Base-by-base conservation (phyloP, 768 basidiomycete genomes). In the Phaeotremella fagi region DNA sequence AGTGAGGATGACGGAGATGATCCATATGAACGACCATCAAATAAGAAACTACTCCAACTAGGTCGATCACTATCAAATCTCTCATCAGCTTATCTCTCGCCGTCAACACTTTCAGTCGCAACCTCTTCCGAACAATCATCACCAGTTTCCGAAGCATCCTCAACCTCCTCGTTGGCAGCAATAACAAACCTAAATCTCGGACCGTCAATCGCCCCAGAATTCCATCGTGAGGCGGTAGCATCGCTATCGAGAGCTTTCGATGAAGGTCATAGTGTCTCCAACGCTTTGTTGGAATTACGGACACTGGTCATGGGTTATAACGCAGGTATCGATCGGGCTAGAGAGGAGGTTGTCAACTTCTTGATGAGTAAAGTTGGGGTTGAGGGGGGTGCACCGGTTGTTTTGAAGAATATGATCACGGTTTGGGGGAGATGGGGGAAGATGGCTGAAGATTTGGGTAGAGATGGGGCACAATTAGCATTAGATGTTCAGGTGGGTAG, bases 241-340 rank as follows among this genome's bases (percentile, higher is more conserved):
- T 90, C 90, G 18, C 81, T 99, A 45, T 87, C 89, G 50, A 85
- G 94, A 55, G 92, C 92, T 23, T 92, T 94, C 73, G 80, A 84
- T 7, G 94, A 99, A 75, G 85, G 82, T 2, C 91, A 95, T 76
- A 85, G 85, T 11, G 85, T 94, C 42, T 90, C 94, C 62, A 90
- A 95, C 72, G 90, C 91, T 1, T 80, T 88, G 0, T 86, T 98
- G 57, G 94, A 98, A 71, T 80, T 98, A 55, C 90, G 94, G 77
- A 95, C 94, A 38, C 81, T 99, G 41, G 87, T 92, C 45, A 94
- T 98, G 89, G 90, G 90, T 29, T 88, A 86, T 66, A 98, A 97
- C 65, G 94, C 97, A 24, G 82, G 88, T 11, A 80, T 95, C 18
- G 81, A 80, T n/a, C 80, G 83, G 46, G 91, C 95, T 15, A 80